Percentiles rank a stretch among this genome's conserved stretches.
phyloP scores from a whole-genome alignment of 768 basidiomycete species.

The Mycena filopes region DNA sequence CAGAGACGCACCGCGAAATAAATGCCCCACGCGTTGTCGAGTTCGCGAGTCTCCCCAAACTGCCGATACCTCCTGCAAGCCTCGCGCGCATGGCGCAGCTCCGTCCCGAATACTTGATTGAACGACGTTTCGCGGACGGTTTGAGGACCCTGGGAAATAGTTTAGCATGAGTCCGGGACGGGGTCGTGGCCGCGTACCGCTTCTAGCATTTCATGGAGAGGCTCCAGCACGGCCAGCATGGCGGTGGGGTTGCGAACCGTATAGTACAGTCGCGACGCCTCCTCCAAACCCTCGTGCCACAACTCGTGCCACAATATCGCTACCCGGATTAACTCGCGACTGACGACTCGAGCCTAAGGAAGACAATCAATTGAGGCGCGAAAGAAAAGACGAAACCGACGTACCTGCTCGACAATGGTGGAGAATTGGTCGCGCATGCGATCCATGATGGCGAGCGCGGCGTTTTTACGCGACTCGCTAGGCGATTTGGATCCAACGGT shows the following conservation, averaged over 20 bases:
- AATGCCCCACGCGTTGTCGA: constrained; percentile 99
- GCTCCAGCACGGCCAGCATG: constrained; percentile 94
- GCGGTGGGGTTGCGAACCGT: constrained; percentile 96
- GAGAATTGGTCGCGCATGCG: constrained; percentile 94
- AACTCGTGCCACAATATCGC: constrained; percentile 99
- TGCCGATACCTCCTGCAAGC: constrained; percentile 88
- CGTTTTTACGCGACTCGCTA: constrained; percentile 83
- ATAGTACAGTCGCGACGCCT: constrained; percentile 96
- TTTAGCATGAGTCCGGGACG: too few relatives aligned
- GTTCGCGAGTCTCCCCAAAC: constrained; percentile 87
- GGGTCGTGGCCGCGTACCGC: constrained; percentile 73
- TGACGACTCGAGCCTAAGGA: constrained; percentile 83
- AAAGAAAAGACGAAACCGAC: constrained; percentile 4
- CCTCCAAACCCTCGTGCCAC: constrained; percentile 98
- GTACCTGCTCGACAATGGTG: constrained; percentile 85
- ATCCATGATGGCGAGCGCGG: constrained; percentile 91
- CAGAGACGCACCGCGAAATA: constrained; percentile 82
- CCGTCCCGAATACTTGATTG: constrained; percentile 91
- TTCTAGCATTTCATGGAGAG: constrained; percentile 94
- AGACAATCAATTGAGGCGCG: constrained; percentile 11
- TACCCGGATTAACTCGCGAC: constrained; percentile 95
- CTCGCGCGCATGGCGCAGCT: constrained; percentile 91
- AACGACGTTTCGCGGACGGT: constrained; percentile 97
- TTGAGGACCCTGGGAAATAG: constrained; percentile 77
- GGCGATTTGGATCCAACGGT: constrained; percentile 98